Evolutionary conservation across 2,329 filamentous ascomycete species (phyloP), one percentile per base, ranked within the genome.

Genomic region (Hawksworthiomyces lignivorus): DNA sequence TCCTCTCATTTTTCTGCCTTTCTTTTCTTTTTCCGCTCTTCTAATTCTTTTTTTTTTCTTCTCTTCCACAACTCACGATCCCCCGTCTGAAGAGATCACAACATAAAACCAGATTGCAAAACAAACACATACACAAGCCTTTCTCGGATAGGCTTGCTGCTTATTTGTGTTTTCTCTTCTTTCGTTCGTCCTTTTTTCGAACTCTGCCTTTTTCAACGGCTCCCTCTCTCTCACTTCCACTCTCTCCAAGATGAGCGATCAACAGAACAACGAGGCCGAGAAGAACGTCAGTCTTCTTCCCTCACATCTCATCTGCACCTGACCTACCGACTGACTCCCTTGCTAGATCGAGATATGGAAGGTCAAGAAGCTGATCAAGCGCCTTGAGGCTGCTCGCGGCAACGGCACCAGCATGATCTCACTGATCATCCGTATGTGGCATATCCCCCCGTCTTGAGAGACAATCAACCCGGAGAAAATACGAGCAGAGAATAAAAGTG

Each of bases 381-480:
- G 92, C 58, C 87, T 98, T 57, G 92, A 97, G 69, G 85, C 87
- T 50, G 94, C 94, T 55, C 80, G 94, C 64, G 92, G 92, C 64
- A 98, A 98, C 79, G 92, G 92, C 71, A 98, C 92, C 51, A 90
- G 84, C 72, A 98, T 98, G 92, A 98, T 98, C 68, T 97, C 90
- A 51, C 79, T 98, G 67, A 96, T 98, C 58, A 97, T 98, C 61
- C 92, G 87, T 94, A 73, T 60, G 85, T 71, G 43, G 31, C 45
- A 43, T 56, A 51, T 36, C 44, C 46, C 51, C 10, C 5, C n/a
- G 19, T 26, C 12, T 26, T 26, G 8, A 14, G 21, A 27, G 2
- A 20, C 5, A 29, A 17, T n/a, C 6, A 19, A 6, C 18, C 37
- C 18, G 11, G 17, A 6, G 8, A 34, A 15, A 20, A 33, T 15